Evolutionary conservation across 225 moss, liverwort and hornwort species (phyloP), one percentile per base, ranked within the genome.

Genomic region (Asterella californica): DNA sequence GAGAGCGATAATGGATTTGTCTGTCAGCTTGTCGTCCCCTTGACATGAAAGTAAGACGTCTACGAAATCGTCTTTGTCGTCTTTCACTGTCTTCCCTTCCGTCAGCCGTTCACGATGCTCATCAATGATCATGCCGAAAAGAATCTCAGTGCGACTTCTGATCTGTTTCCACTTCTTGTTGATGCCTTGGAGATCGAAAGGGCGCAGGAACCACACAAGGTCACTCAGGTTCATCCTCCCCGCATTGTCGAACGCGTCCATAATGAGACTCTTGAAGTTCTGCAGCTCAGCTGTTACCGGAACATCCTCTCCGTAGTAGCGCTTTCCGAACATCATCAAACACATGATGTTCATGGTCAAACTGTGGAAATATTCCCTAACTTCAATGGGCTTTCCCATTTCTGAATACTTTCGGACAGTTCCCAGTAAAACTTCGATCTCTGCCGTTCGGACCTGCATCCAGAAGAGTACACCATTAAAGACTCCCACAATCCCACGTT

Each of bases 271-370:
- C 50, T 82, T 80, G 37, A 88, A 88, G 42, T 64, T 84, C 34
- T 84, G 50, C 22, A 82, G 79, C 77, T 87, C 87, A 8, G 50
- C 82, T 30, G 87, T 82, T 7, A 79, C 78, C 19, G 84, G 82
- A 1, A 81, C 75, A 15, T 85, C 87, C 15, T 73, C 52, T 15
- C 87, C 87, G 46, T 81, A 88, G 83, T 88, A 88, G 11, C 87
- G 82, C 60, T 88, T 88, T 46, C 87, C 85, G 75, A 88, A 85
- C 9, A 88, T 78, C 84, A 88, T 83, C 70, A 74, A 75, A 54
- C 87, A 88, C 60, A 88, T 88, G 75, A 78, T 78, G 62, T 88
- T 88, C 84, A 88, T 88, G 3, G 87, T 85, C 87, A 85, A 81
- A 49, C 82, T 83, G 27, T 85, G 85, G 5, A 88, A 81, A 65